These are phyloP conservation scores for Vigna radiata DNA, from an alignment of 306 rosid genomes.

Conservation along the genomic window DNA sequence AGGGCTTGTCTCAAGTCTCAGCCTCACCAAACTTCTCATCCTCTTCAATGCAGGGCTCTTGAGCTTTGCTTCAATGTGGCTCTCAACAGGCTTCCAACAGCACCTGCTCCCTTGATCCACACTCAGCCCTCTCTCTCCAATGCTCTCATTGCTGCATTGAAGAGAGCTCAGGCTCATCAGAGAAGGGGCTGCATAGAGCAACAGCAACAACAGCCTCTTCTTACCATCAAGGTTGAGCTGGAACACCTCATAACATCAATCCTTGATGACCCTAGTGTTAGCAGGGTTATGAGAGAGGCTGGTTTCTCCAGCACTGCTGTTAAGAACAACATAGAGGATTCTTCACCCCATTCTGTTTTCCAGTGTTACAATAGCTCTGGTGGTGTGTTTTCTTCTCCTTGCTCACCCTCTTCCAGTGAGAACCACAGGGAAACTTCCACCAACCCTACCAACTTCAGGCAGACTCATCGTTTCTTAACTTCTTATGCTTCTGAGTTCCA, in stretches of 20 bases:
- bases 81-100: constrained; percentile 84
- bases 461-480: constrained; percentile 52
- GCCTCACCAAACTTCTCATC: constrained; percentile 63
- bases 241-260: constrained; percentile 84
- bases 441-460: constrained; percentile 52
- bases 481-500: constrained; percentile 59
- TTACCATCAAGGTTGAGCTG: constrained; percentile 73
- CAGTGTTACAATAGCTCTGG: constrained; percentile 67
- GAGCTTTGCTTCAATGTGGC: constrained; percentile 95
- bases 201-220: constrained; percentile 77
- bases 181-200: constrained; percentile 85
- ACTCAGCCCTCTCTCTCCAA: constrained; percentile 81
- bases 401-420: constrained; percentile 68
- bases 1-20: constrained; percentile 81
- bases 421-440: constrained; percentile 38
- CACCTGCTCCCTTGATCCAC: constrained; percentile 69
- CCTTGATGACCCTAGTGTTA: constrained; percentile 91
- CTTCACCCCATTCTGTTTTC: constrained; percentile 66
- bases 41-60: constrained; percentile 85
- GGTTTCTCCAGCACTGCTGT: constrained; percentile 85
- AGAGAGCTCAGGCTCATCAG: constrained; percentile 93
- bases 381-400: constrained; percentile 81
- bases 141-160: constrained; percentile 85
- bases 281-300: constrained; percentile 93
- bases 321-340: constrained; percentile 76